Evolutionary conservation across 2,329 filamentous ascomycete species (phyloP).

Genomic region (Diaporthe citrichinensis): DNA sequence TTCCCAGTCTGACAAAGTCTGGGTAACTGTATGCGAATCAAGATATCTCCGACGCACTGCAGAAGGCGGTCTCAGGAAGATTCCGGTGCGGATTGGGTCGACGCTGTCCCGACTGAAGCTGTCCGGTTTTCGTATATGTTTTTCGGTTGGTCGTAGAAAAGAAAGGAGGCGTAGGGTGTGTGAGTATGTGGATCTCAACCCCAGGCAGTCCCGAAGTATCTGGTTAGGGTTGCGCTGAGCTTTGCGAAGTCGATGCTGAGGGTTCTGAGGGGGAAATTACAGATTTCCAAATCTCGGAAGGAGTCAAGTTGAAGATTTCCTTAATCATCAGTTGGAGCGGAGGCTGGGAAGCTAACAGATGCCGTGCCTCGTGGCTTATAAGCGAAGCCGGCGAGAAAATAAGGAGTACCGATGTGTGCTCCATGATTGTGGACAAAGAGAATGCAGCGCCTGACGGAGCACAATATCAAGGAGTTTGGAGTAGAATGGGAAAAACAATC

Average conservation of each 20-base stretch:
- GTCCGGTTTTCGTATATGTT: background rate
- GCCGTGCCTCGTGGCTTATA: background rate
- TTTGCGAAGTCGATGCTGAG: background rate
- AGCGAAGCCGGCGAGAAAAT: background rate
- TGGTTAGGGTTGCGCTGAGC: background rate
- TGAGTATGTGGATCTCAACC: background rate
- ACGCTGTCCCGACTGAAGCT: background rate
- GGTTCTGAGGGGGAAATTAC: background rate
- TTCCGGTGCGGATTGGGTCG: background rate
- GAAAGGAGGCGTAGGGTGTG: background rate
- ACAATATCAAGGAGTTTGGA: conserved; percentile 6
- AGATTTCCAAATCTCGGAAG: background rate
- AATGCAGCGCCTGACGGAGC: conserved; percentile 9
- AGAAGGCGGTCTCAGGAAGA: background rate
- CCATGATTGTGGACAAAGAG: conserved; percentile 12
- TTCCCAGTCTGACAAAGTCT: too few species aligned
- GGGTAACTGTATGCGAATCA: background rate
- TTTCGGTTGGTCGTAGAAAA: too few species aligned
- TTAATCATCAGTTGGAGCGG: background rate
- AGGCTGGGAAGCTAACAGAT: background rate
- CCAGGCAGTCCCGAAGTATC: too few species aligned
- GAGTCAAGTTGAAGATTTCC: background rate
- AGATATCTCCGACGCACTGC: background rate
- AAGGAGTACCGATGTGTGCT: background rate
- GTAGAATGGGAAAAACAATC: background rate